Base-by-base conservation (phyloP, 75 land plant species). In the Adiantum capillusveneris region DNA sequence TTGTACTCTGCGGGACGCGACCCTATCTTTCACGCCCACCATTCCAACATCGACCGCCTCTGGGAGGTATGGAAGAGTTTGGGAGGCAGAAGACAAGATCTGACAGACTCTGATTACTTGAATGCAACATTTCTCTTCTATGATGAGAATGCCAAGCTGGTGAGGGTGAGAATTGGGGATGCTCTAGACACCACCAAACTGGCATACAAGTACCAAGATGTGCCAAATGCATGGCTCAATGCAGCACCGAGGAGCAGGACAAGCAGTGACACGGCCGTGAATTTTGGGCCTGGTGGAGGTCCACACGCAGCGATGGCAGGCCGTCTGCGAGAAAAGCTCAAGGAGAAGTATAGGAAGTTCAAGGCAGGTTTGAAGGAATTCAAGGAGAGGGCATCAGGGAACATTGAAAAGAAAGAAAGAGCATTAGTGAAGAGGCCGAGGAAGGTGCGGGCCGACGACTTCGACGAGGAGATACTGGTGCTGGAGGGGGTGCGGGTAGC, bases 1-100 rank as follows among this genome's bases (percentile, higher is more conserved):
- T 70, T 86, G 49, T 75, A 75, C 63, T 71, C 83, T 0, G 81
- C 90, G 0, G 86, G 43, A 0, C 45, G 78, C 12, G 90, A 86
- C 39, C 81, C 90, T 0, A 69, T 80, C 22, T 83, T 86, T 66
- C 83, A 31, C 46, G 67, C 74, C 0, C 90, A 86, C 57, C 90
- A 86, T 42, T 53, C 69, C 0, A 83, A 86, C 64, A 43, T 82
- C 41, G 90, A 83, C 31, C 67, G 90, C 0, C 58, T 70, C 66
- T 86, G 86, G 90, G 24, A 19, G 20, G 5, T 86, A 0, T 86
- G 86, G 86, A 82, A 67, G 58, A 46, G 46, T 0, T 43, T 83
- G 0, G 69, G 65, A 25, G 81, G 77, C 26, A 61, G 58, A 11
- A 58, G 79, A 17, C 56, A 0, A 28, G 81, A 83, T 25, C 52